Evolutionary conservation across 352 stramenopile species (phyloP).

Genomic region (Saprolegnia diclina): DNA sequence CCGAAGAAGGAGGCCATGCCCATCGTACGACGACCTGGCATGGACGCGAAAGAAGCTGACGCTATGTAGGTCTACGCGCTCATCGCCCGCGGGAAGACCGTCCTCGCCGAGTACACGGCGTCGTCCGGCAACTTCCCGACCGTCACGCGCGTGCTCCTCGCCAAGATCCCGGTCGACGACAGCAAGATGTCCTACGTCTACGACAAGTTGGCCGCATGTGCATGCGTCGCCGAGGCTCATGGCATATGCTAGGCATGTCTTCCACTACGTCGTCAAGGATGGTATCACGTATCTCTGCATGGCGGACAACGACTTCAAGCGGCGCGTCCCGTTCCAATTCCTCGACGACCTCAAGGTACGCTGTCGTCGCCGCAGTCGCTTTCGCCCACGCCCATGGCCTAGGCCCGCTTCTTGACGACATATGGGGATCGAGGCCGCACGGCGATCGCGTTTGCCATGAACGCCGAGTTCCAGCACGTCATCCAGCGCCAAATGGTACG

Average conservation of each 20-base stretch:
- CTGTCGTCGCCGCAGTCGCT: background rate
- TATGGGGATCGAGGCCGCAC: conserved; percentile 78
- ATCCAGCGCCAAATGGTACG: conserved; percentile 91
- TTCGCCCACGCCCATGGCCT: background rate
- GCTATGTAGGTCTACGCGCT: conserved; percentile 89
- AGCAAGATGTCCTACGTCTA: conserved; percentile 98
- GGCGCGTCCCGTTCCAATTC: conserved; percentile 96
- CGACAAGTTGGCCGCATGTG: conserved; percentile 76
- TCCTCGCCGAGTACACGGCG: conserved; percentile 96
- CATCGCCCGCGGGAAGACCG: conserved; percentile 95
- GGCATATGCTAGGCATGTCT: conserved; percentile 54
- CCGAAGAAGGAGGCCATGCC: background rate
- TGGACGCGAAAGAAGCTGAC: background rate
- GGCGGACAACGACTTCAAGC: conserved; percentile 92
- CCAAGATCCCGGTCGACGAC: conserved; percentile 92
- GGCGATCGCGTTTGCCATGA: conserved; percentile 97
- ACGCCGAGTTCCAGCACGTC: conserved; percentile 94
- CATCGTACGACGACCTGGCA: conserved; percentile 3
- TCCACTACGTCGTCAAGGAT: conserved; percentile 96
- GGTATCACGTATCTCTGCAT: conserved; percentile 98
- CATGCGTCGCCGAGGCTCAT: background rate
- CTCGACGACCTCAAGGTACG: conserved; percentile 94
- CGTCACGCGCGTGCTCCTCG: conserved; percentile 94
- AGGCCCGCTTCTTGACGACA: conserved; percentile 71
- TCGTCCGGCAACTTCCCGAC: conserved; percentile 97